Percentiles rank a stretch among this genome's conserved stretches.
phyloP scores from a whole-genome alignment of 1,139 yeast genomes.

The Magnusiomyces ingens region DNA sequence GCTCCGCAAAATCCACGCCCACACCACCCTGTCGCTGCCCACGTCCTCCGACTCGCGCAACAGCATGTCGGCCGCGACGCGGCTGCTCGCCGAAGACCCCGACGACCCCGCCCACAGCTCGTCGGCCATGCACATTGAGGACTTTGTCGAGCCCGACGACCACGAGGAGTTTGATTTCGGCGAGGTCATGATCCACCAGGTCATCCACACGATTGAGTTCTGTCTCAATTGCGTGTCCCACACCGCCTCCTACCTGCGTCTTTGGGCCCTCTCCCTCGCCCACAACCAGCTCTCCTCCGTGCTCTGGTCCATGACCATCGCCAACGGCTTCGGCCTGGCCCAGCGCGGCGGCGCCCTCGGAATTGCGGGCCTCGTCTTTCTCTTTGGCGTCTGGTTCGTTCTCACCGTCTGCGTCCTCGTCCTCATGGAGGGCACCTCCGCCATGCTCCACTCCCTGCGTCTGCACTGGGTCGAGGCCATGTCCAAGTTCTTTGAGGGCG shows the following conservation, averaged over 20 bases:
- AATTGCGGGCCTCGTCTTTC: conserved; percentile 58
- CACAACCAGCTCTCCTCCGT: conserved; percentile 95
- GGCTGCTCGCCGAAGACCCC: conserved; percentile 16
- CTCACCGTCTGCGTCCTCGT: conserved; percentile 87
- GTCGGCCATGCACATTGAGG: not conserved
- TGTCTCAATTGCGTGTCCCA: conserved; percentile 96
- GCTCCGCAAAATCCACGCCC: conserved; percentile 38
- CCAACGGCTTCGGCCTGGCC: conserved; percentile 22
- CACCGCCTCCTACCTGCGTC: conserved; percentile 91
- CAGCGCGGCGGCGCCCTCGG: conserved; percentile 58
- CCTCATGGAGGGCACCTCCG: conserved; percentile 97
- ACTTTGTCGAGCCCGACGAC: conserved; percentile 19
- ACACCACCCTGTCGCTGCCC: conserved; percentile 9
- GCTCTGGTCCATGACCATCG: conserved; percentile 91
- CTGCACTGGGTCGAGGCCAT: conserved; percentile 99
- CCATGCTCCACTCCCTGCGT: conserved; percentile 95
- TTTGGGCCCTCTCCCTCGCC: conserved; percentile 97
- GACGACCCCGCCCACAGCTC: conserved; percentile 22
- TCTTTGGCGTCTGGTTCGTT: conserved; percentile 93
- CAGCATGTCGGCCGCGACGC: not conserved
- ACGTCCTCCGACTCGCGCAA: not conserved
- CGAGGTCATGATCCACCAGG: conserved; percentile 94
- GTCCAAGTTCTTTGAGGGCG: conserved; percentile 97
- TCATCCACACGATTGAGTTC: conserved; percentile 96
- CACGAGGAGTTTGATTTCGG: conserved; percentile 65